Conservation (phyloP, 2,329 filamentous ascomycete species). For the Aspergillus sp. region DNA sequence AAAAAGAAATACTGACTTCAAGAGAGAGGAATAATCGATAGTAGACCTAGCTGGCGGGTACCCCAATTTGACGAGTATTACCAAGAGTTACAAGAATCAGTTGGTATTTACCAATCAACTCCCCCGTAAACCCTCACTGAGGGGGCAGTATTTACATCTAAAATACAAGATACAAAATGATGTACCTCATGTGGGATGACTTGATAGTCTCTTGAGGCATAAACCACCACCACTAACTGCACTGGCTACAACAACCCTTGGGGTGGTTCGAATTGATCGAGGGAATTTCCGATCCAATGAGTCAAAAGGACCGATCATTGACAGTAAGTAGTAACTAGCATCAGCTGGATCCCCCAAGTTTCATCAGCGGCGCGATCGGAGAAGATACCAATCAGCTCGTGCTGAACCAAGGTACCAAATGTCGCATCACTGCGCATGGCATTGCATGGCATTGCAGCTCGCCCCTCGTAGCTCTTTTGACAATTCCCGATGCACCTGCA, state of each 20-base stretch:
- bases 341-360: not conserved
- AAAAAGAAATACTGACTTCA: too few relatives aligned
- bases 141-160: not conserved
- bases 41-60: not conserved
- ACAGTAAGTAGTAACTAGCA: too few relatives aligned
- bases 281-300: not conserved
- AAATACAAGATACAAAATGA: not conserved
- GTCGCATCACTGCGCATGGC: conserved; percentile 5
- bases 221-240: not conserved
- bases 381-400: not conserved
- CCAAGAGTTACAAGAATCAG: not conserved
- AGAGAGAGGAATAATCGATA: not conserved
- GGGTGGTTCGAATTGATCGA: not conserved
- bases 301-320: not conserved
- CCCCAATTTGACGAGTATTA: not conserved
- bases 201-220: not conserved
- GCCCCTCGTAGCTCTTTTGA: not conserved
- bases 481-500: not conserved
- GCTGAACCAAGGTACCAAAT: not conserved
- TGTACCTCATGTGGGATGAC: not conserved
- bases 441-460: conserved; percentile 7
- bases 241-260: not conserved
- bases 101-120: not conserved
- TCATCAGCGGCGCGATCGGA: not conserved
- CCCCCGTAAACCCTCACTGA: not conserved